Conservation (phyloP, 148 eudicot genomes). For the Salicornia ramosissima region DNA sequence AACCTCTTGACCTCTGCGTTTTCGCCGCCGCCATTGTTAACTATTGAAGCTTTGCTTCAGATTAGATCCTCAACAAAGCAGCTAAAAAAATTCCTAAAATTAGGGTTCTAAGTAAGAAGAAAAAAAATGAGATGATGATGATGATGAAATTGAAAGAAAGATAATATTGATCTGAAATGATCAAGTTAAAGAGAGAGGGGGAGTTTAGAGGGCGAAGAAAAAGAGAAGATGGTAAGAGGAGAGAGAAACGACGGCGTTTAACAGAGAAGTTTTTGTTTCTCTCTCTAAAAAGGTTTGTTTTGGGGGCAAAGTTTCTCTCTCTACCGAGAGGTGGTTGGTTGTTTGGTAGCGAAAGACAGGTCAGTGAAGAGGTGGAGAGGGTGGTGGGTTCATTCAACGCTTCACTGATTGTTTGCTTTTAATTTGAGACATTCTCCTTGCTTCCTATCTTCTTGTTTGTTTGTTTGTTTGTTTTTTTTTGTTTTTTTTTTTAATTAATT, state of each 20-base stretch:
- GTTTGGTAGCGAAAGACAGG: slow-evolving; percentile 11
- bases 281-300: no score
- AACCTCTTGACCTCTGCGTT: slow-evolving; percentile 58
- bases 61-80: background rate
- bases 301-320: background rate
- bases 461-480: no score
- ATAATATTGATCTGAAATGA: background rate
- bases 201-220: background rate
- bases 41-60: background rate
- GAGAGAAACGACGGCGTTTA: slow-evolving; percentile 12
- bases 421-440: background rate
- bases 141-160: background rate
- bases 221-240: background rate
- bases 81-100: background rate
- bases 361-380: background rate
- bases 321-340: slow-evolving; percentile 2
- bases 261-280: background rate
- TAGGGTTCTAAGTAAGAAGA: slow-evolving; percentile 12
- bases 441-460: background rate
- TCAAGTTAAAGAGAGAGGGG: background rate
- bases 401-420: background rate
- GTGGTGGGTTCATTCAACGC: background rate
- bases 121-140: background rate
- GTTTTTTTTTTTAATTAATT: no score
- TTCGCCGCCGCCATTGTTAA: slow-evolving; percentile 60